Conservation (phyloP, 2,329 filamentous ascomycete species). For the Colletotrichum gloeosporioides region DNA sequence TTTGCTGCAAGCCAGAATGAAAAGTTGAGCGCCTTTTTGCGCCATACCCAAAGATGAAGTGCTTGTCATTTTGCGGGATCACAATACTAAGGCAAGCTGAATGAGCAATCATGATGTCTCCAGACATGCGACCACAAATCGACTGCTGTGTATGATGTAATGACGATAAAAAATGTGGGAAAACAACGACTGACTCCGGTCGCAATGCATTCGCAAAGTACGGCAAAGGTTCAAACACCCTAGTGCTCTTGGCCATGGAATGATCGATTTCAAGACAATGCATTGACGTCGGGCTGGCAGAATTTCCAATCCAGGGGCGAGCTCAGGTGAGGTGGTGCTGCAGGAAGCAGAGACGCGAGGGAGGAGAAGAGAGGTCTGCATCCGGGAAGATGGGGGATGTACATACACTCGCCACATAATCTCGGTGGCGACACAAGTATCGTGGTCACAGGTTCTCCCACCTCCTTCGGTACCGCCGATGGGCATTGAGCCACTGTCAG, state of each 20-base stretch:
- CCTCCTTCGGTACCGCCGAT: conserved; percentile 7
- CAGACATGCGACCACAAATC: not conserved
- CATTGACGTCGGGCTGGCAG: not conserved
- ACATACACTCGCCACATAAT: not conserved
- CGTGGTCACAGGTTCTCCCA: not conserved
- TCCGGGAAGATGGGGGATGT: not conserved
- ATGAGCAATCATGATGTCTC: not conserved
- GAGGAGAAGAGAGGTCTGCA: not conserved
- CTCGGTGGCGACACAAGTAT: not conserved
- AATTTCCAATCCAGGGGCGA: not conserved
- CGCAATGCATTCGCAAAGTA: not conserved
- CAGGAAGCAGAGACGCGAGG: not conserved
- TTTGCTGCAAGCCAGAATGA: not conserved
- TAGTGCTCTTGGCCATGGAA: not conserved
- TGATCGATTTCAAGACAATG: not conserved
- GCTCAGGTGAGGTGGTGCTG: not conserved
- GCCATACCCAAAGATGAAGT: not conserved
- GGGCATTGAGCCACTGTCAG: not conserved
- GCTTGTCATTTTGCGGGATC: not conserved
- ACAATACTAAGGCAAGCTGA: not conserved
- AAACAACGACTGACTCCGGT: not conserved
- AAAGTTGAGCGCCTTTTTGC: not conserved
- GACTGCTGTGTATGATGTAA: not conserved
- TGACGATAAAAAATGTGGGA: not conserved
- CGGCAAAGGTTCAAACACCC: not conserved